These are phyloP conservation scores for Lactuca saligna DNA, from an alignment of 129 eudicot genomes.

Conservation along the genomic window DNA sequence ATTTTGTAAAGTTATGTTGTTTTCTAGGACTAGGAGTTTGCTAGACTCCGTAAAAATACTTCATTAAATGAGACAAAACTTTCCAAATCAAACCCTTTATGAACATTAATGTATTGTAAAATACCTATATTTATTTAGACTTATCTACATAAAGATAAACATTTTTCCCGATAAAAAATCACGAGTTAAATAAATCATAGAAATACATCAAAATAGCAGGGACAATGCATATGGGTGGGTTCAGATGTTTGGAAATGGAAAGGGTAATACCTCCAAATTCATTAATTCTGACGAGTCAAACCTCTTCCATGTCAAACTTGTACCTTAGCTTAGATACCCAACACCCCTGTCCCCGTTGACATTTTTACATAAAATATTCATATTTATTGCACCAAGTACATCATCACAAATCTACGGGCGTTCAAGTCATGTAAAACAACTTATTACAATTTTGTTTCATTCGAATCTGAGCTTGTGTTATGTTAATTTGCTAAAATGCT, in stretches of 20 bases:
- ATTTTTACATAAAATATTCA: conserved; percentile 7
- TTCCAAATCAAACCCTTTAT: no score
- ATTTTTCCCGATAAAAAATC: no score
- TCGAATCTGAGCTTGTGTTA: no score
- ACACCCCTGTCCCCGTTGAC: conserved; percentile 34
- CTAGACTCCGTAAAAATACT: no score
- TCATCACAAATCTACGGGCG: background rate
- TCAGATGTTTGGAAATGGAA: conserved; percentile 22
- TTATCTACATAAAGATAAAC: no score
- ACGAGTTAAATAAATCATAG: background rate
- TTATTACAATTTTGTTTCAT: background rate
- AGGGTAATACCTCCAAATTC: conserved; percentile 30
- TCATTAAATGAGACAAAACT: no score
- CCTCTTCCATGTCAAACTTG: conserved; percentile 39
- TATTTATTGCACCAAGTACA: conserved; percentile 12
- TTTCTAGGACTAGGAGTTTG: no score
- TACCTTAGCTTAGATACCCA: conserved; percentile 29
- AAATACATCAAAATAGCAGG: conserved; percentile 1
- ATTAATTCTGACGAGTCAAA: conserved; percentile 41
- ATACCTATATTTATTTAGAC: no score
- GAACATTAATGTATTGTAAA: no score
- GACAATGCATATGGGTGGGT: conserved; percentile 33
- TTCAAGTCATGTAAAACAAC: background rate
- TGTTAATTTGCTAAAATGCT: no score
- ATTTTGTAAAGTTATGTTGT: no score